A percentile compares a stretch with the other conserved stretches of the same genome.
Conservation (phyloP, 176 grass and related monocot genomes). For the Echinochloa phyllopogon region DNA sequence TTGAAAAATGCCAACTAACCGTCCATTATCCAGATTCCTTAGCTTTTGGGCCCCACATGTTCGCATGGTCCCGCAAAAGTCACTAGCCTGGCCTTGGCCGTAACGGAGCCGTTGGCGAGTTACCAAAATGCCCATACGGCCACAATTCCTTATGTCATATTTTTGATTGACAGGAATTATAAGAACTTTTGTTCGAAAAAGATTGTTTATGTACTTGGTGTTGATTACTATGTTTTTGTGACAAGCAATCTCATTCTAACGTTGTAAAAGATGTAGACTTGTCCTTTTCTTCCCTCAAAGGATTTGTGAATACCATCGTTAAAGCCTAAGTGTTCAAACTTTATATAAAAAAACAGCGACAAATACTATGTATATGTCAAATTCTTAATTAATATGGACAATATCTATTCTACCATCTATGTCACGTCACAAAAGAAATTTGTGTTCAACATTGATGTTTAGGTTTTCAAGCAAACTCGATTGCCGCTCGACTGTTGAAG, state of each 20-base stretch:
- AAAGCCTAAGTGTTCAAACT: neutral
- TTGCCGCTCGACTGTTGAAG: neutral
- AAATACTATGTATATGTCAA: neutral
- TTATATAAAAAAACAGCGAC: neutral
- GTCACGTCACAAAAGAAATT: neutral
- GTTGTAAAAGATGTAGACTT: neutral
- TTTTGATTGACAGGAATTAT: neutral
- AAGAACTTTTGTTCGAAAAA: neutral
- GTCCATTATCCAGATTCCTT: slow-evolving; percentile 9
- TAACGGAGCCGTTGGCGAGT: neutral
- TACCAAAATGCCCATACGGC: slow-evolving; percentile 21
- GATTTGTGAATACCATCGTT: neutral
- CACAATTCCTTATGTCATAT: neutral
- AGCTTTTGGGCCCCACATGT: slow-evolving; percentile 34
- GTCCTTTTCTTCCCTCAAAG: neutral
- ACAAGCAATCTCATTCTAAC: neutral
- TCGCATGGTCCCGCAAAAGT: neutral
- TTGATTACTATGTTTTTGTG: neutral
- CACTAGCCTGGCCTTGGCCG: neutral
- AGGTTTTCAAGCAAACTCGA: neutral
- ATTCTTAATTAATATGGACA: neutral
- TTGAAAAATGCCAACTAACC: slow-evolving; percentile 39
- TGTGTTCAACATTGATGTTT: neutral
- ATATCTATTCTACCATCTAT: neutral
- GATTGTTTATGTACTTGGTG: neutral